Percentiles rank a stretch among this genome's conserved stretches.
These are phyloP conservation scores for Trametes gibbosa DNA, from an alignment of 768 basidiomycete species.

Conservation along the genomic window DNA sequence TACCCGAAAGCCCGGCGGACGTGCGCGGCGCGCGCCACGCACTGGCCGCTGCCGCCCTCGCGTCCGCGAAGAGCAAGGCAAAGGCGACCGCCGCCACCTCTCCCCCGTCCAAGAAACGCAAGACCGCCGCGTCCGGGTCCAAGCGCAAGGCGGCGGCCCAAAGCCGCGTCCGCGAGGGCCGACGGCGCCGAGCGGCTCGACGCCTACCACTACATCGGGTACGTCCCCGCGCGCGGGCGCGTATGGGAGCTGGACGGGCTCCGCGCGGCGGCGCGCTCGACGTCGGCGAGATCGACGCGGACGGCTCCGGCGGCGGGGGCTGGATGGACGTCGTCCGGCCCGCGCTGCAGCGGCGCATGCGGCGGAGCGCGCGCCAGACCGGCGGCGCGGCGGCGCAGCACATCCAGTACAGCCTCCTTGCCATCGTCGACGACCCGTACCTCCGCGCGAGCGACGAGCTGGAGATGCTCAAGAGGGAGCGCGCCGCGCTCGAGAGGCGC, in stretches of 20 bases:
- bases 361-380: conserved; percentile 42
- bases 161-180: conserved; percentile 23
- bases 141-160: conserved; percentile 26
- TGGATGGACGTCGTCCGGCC: conserved; percentile 68
- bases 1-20: conserved; percentile 63
- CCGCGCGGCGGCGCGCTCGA: conserved; percentile 55
- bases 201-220: conserved; percentile 63
- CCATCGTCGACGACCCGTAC: conserved; percentile 53
- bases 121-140: conserved; percentile 19
- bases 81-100: conserved; percentile 35
- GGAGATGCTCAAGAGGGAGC: conserved; percentile 51
- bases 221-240: conserved; percentile 58
- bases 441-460: conserved; percentile 48
- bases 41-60: conserved; percentile 44
- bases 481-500: conserved; percentile 42
- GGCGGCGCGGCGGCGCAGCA: conserved; percentile 35
- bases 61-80: conserved; percentile 38
- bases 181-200: conserved; percentile 38
- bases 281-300: conserved; percentile 49
- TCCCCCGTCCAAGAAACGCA: conserved; percentile 37
- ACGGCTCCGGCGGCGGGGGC: conserved; percentile 10
- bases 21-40: conserved; percentile 50
- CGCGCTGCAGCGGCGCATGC: conserved; percentile 59
- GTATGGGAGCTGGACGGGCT: conserved; percentile 74
- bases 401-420: conserved; percentile 60